A percentile compares a stretch with the other conserved stretches of the same genome.
These are phyloP conservation scores for Neofusicoccum cordaticola DNA, from an alignment of 2,329 filamentous ascomycete genomes.

Conservation along the genomic window DNA sequence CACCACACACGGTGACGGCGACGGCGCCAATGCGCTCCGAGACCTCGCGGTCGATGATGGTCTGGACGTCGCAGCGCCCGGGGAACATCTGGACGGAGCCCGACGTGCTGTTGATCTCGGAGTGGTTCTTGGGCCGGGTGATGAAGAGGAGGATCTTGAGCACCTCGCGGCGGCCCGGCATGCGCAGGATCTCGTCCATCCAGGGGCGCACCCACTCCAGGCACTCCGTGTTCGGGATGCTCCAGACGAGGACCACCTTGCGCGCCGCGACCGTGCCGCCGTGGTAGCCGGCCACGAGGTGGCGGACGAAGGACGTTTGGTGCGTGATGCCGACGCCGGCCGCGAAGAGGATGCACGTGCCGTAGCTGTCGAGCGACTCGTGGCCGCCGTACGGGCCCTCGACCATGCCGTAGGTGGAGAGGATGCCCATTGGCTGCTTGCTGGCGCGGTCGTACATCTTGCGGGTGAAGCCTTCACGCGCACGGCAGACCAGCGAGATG, in stretches of 20 bases:
- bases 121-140: constrained; percentile 55
- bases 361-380: constrained; percentile 70
- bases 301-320: constrained; percentile 70
- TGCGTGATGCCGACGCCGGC: constrained; percentile 81
- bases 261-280: constrained; percentile 69
- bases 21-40: constrained; percentile 56
- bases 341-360: constrained; percentile 74
- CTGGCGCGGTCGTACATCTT: constrained; percentile 66
- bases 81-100: constrained; percentile 61
- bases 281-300: constrained; percentile 66
- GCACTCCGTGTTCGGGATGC: constrained; percentile 68
- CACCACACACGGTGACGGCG: constrained; percentile 61
- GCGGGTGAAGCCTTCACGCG: constrained; percentile 70
- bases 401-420: constrained; percentile 64
- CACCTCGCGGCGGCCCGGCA: constrained; percentile 58
- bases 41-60: constrained; percentile 58
- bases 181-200: constrained; percentile 63
- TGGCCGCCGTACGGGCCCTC: constrained; percentile 76
- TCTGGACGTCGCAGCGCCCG: constrained; percentile 55
- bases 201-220: constrained; percentile 63
- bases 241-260: constrained; percentile 73
- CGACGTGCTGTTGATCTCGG: constrained; percentile 56
- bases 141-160: constrained; percentile 62
- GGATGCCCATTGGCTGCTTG: constrained; percentile 57
- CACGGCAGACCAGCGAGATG: constrained; percentile 71